Percentiles rank a stretch among this genome's conserved stretches.
Evolutionary conservation across 2,329 filamentous ascomycete species (phyloP).

Genomic region (Paecilomyces variotii): DNA sequence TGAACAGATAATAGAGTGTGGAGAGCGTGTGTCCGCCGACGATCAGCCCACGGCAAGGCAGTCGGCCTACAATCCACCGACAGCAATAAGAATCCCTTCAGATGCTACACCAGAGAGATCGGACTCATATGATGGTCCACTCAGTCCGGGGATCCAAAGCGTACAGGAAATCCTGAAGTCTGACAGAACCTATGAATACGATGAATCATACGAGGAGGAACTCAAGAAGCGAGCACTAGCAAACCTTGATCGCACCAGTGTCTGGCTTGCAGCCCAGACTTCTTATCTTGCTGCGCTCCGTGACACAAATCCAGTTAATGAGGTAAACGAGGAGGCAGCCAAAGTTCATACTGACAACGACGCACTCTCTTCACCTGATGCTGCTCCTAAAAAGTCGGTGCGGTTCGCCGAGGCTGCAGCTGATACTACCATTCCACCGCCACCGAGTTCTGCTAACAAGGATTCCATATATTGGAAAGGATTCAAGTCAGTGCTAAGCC

Average conservation of each 20-base stretch:
- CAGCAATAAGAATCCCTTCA: constrained; percentile 41
- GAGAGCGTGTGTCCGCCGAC: constrained; percentile 30
- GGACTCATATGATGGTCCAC: constrained; percentile 18
- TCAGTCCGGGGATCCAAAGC: constrained; percentile 15
- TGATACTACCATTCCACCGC: constrained; percentile 31
- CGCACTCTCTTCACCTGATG: constrained; percentile 9
- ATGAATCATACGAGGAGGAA: constrained; percentile 65
- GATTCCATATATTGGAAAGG: constrained; percentile 83
- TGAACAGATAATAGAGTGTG: constrained; percentile 60
- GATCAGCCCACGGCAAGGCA: constrained; percentile 28
- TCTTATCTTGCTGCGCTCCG: constrained; percentile 62
- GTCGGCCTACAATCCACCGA: constrained; percentile 23
- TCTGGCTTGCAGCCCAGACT: constrained; percentile 79
- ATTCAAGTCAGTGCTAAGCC: constrained; percentile 66
- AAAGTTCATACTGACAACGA: constrained; percentile 13
- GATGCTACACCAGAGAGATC: constrained; percentile 24
- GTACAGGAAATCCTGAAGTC: constrained; percentile 51
- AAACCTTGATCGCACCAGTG: constrained; percentile 75
- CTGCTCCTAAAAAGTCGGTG: constrained; percentile 20
- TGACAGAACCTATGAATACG: constrained; percentile 63
- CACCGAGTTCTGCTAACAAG: constrained; percentile 41
- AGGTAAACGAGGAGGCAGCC: constrained; percentile 22
- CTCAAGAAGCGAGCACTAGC: constrained; percentile 61
- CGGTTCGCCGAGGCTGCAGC: constrained; percentile 25
- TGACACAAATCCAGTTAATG: constrained; percentile 47